These are phyloP conservation scores for Metschnikowia shivogae DNA, from an alignment of 805 yeast species.

Conservation along the genomic window DNA sequence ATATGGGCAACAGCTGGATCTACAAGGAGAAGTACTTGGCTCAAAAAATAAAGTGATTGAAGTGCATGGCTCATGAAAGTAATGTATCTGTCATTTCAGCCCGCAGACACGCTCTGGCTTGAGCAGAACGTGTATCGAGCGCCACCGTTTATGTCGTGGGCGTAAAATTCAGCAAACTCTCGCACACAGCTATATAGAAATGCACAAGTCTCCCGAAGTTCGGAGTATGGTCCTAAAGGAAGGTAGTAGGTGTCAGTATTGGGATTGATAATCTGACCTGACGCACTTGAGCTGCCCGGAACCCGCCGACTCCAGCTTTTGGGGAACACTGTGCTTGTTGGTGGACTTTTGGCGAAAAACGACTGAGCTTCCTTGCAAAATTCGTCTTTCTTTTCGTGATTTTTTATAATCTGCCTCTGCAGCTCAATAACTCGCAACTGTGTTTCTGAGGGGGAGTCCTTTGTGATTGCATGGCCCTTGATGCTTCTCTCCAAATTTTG, in stretches of 20 bases:
- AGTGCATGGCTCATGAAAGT: not conserved
- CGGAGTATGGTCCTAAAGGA: constrained; percentile 37
- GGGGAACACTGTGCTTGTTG: constrained; percentile 29
- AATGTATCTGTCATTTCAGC: not conserved
- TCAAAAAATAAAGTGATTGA: constrained; percentile 8
- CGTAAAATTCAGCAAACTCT: constrained; percentile 28
- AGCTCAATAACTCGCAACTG: constrained; percentile 24
- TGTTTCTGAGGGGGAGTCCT: constrained; percentile 13
- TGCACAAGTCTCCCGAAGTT: constrained; percentile 29
- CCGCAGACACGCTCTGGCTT: constrained; percentile 4
- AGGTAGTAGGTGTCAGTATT: constrained; percentile 26
- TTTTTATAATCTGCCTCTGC: constrained; percentile 25
- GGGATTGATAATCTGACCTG: constrained; percentile 18
- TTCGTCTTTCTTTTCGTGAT: constrained; percentile 21
- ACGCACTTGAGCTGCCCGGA: constrained; percentile 1
- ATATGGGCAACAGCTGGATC: constrained; percentile 72
- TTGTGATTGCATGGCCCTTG: constrained; percentile 18
- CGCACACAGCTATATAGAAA: constrained; percentile 27
- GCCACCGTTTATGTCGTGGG: constrained; percentile 12
- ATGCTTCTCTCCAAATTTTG: constrained; percentile 22
- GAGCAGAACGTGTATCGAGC: constrained; percentile 13
- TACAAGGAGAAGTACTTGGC: constrained; percentile 59
- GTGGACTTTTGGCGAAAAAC: constrained; percentile 20
- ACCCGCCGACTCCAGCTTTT: constrained; percentile 26
- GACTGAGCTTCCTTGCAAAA: constrained; percentile 28